Percentiles rank a stretch among this genome's conserved stretches.
phyloP scores from a whole-genome alignment of 2,329 filamentous ascomycete species.

The Colletotrichum agaves region DNA sequence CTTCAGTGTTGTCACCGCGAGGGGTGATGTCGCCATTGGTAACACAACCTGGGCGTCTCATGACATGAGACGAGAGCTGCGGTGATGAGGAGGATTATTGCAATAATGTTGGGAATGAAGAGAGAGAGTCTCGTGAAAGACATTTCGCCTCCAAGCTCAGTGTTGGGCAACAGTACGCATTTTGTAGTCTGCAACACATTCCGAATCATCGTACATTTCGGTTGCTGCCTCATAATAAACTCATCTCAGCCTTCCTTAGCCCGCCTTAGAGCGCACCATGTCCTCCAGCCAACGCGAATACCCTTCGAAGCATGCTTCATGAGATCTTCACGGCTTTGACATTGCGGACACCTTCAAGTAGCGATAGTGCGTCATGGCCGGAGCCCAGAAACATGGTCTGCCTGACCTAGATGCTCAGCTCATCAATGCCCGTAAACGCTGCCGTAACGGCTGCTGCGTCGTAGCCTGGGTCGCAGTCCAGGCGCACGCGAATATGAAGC shows the following conservation, averaged over 20 bases:
- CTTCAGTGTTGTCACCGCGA: constrained; percentile 23
- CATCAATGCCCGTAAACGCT: constrained; percentile 51
- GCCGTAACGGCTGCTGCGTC: constrained; percentile 44
- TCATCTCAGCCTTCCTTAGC: neutral
- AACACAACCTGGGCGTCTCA: neutral
- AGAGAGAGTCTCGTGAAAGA: no score
- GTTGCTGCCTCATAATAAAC: neutral
- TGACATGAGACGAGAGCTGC: no score
- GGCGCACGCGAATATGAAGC: constrained; percentile 52
- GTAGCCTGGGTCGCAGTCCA: constrained; percentile 53
- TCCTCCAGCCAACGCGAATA: constrained; percentile 54
- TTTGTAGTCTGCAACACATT: no score
- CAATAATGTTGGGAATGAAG: no score
- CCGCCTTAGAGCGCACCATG: constrained; percentile 46
- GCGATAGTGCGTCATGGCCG: constrained; percentile 49
- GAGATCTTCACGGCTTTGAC: constrained; percentile 49
- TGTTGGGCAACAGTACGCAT: no score
- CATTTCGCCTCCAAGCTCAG: no score
- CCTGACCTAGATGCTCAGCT: constrained; percentile 53
- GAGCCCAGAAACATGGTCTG: constrained; percentile 53
- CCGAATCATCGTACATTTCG: neutral
- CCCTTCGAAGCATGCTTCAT: constrained; percentile 55
- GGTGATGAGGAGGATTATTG: no score
- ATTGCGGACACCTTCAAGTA: constrained; percentile 56
- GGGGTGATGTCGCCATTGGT: constrained; percentile 28